phyloP scores from a whole-genome alignment of 2,329 filamentous ascomycete species.

The Talaromyces atroroseus region DNA sequence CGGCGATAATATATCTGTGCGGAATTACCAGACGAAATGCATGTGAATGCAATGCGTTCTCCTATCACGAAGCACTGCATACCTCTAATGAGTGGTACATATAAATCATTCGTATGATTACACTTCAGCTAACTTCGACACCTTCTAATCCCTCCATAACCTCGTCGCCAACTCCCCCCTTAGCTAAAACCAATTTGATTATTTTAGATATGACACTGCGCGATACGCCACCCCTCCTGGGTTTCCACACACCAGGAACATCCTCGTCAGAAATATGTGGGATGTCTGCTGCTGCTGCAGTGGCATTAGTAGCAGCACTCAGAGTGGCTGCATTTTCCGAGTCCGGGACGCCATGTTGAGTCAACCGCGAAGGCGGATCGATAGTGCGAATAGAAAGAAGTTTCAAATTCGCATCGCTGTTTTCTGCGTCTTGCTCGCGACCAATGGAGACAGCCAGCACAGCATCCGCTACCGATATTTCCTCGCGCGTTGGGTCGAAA shows the following conservation, averaged over 20 bases:
- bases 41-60: no score
- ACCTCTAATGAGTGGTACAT: no score
- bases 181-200: constrained; percentile 69
- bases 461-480: constrained; percentile 86
- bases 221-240: constrained; percentile 77
- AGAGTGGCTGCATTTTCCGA: constrained; percentile 53
- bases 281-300: constrained; percentile 37
- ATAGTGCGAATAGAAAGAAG: constrained; percentile 66
- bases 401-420: constrained; percentile 37
- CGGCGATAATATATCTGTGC: no score
- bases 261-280: constrained; percentile 48
- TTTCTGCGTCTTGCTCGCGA: constrained; percentile 17
- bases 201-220: constrained; percentile 66
- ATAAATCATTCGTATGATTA: background rate
- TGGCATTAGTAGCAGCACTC: constrained; percentile 33
- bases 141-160: constrained; percentile 74
- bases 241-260: constrained; percentile 70
- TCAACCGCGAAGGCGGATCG: constrained; percentile 68
- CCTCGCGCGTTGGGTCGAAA: constrained; percentile 86
- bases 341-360: constrained; percentile 64
- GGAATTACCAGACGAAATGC: no score
- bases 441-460: constrained; percentile 80
- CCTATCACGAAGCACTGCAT: no score
- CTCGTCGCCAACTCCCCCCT: constrained; percentile 77
- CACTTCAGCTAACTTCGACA: constrained; percentile 53